These are phyloP conservation scores for Centella asiatica DNA, from an alignment of 129 eudicot species.

Conservation along the genomic window DNA sequence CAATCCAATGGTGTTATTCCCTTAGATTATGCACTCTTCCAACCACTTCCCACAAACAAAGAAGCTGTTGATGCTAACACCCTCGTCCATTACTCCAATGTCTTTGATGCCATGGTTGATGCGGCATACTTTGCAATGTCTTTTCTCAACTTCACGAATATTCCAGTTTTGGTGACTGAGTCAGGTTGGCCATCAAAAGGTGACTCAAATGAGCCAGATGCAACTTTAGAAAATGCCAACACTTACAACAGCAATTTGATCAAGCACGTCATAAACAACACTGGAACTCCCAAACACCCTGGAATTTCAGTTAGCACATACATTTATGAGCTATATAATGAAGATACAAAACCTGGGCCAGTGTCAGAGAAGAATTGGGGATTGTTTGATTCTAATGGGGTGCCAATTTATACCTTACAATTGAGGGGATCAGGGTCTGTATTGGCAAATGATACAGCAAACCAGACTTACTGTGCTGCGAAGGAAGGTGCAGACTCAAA, in stretches of 20 bases:
- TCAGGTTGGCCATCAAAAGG: slow-evolving; percentile 97
- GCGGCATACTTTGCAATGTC: slow-evolving; percentile 94
- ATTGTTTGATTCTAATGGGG: slow-evolving; percentile 55
- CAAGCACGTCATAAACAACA: slow-evolving; percentile 54
- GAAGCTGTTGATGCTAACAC: slow-evolving; percentile 90
- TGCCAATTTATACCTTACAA: slow-evolving; percentile 55
- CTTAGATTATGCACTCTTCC: slow-evolving; percentile 75
- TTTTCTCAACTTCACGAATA: slow-evolving; percentile 53
- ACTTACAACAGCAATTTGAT: slow-evolving; percentile 86
- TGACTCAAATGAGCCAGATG: slow-evolving; percentile 72
- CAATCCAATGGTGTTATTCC: slow-evolving; percentile 76
- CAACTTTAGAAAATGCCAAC: slow-evolving; percentile 73
- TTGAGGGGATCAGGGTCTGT: slow-evolving; percentile 51
- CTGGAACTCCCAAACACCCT: slow-evolving; percentile 91
- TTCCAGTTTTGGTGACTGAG: slow-evolving; percentile 77
- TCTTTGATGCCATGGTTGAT: slow-evolving; percentile 85
- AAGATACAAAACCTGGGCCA: slow-evolving; percentile 58
- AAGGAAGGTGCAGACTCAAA: slow-evolving; percentile 65
- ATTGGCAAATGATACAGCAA: slow-evolving; percentile 63
- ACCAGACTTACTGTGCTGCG: slow-evolving; percentile 59
- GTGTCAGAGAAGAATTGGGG: slow-evolving; percentile 90
- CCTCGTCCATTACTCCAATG: slow-evolving; percentile 66
- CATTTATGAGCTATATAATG: slow-evolving; percentile 87
- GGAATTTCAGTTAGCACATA: slow-evolving; percentile 69
- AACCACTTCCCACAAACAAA: slow-evolving; percentile 77